Base-by-base conservation (phyloP, 169 alveolate genomes). In the Plasmodium knowlesi region DNA sequence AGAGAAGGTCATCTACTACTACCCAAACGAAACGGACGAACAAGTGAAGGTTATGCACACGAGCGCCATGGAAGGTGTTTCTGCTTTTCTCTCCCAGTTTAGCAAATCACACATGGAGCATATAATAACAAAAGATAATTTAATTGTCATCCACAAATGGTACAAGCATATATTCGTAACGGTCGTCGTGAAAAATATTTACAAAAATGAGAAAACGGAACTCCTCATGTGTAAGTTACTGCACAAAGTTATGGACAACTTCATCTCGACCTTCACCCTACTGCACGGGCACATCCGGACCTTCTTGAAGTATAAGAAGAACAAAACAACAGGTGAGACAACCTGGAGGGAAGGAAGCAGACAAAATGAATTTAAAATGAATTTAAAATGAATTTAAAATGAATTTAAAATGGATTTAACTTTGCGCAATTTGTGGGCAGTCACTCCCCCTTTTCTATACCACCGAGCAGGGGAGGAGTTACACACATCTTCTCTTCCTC, bases 1-100 rank as follows among this genome's bases (percentile, higher is more conserved):
- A 39, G 94, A 78, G 54, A 88, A 88, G 71, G 82, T 88, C 8
- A 70, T 88, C 61, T 88, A 88, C 25, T 88, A 88, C 54, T 88
- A 78, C 41, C 94, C 94, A 8, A 12, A 78, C 25, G 94, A 88
- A 79, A 79, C 79, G 2, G 82, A 88, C 25, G 83, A 76, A 6
- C 79, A 78, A 16, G 32, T 72, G 30, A 88, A 88, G n/a, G 94
- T 88, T 10, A 54, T 89, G 22, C 94, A 88, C 50, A 50, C 94
- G 10, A 88, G 94, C 54, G 67, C 89, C 8, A 88, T 88, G 94
- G 94, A 88, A 79, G 94, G 94, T 14, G 50, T 88, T 10, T 88
- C 94, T 28, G 70, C 82, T 25, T 88, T 88, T 43, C 46, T 88
- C 14, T 78, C 70, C 32, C 88, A 88, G 0, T 88, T 88, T 72